Conservation (phyloP, 306 rosid species). For the Elaeagnus macrophylla region DNA sequence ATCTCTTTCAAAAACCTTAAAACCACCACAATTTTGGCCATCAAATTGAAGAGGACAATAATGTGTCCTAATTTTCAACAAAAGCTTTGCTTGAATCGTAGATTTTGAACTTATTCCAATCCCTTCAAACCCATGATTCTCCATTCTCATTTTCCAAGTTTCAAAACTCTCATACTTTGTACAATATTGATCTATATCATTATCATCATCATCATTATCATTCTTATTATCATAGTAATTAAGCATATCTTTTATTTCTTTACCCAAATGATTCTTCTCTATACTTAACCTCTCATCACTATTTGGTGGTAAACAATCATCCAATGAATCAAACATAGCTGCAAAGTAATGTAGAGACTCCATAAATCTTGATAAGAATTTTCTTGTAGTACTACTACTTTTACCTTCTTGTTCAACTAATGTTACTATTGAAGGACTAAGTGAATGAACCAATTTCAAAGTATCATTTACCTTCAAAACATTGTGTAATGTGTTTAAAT, state of each 20-base stretch:
- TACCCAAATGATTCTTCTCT: conserved; percentile 65
- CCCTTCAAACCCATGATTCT: conserved; percentile 46
- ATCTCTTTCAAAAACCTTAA: conserved; percentile 65
- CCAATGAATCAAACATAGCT: conserved; percentile 75
- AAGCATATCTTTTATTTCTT: conserved; percentile 53
- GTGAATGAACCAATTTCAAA: conserved; percentile 47
- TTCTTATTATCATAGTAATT: conserved; percentile 29
- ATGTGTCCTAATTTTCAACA: conserved; percentile 63
- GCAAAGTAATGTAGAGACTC: conserved; percentile 66
- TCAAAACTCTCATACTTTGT: conserved; percentile 48
- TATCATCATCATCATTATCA: background rate
- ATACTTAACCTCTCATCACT: conserved; percentile 57
- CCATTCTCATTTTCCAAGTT: conserved; percentile 65
- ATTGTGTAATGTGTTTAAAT: conserved; percentile 35
- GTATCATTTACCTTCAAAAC: conserved; percentile 41
- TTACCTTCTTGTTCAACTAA: conserved; percentile 61
- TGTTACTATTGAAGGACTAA: conserved; percentile 43
- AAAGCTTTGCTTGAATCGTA: conserved; percentile 61
- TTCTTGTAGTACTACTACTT: conserved; percentile 21
- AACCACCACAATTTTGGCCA: conserved; percentile 50
- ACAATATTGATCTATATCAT: conserved; percentile 19
- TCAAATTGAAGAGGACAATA: conserved; percentile 48
- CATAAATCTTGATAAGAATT: conserved; percentile 55
- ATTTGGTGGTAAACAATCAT: conserved; percentile 61
- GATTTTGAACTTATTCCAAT: conserved; percentile 46